These are phyloP conservation scores for Mycena latifolia DNA, from an alignment of 768 basidiomycete genomes.

Conservation along the genomic window DNA sequence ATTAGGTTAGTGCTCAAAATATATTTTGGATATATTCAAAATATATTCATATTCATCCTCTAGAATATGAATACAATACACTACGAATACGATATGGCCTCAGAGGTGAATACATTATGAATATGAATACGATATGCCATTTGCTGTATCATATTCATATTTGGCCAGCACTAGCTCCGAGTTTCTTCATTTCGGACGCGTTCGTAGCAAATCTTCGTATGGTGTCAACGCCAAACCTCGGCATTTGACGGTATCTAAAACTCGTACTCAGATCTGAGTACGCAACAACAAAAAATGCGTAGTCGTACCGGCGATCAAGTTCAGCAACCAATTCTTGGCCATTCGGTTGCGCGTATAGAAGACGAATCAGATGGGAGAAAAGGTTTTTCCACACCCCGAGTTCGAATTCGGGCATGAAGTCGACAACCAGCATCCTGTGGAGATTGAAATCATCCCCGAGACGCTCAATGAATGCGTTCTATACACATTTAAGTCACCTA, in stretches of 20 bases:
- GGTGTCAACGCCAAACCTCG: conserved; percentile 34
- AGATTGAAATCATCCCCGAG: conserved; percentile 41
- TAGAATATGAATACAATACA: too few species aligned
- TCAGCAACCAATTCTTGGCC: background rate
- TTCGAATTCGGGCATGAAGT: conserved; percentile 55
- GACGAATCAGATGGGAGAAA: conserved; percentile 48
- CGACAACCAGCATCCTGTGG: conserved; percentile 44
- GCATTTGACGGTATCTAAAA: conserved; percentile 36
- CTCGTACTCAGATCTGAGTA: too few species aligned
- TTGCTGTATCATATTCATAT: too few species aligned
- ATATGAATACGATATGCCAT: too few species aligned
- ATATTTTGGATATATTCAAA: too few species aligned
- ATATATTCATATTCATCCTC: too few species aligned
- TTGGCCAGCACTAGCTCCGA: too few species aligned
- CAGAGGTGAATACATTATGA: too few species aligned
- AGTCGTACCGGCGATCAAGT: conserved; percentile 41
- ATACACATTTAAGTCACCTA: background rate
- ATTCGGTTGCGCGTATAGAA: conserved; percentile 40
- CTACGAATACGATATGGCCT: too few species aligned
- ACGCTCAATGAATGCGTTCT: conserved; percentile 52
- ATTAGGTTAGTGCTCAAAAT: too few species aligned
- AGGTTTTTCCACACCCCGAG: conserved; percentile 52
- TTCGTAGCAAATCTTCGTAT: conserved; percentile 44
- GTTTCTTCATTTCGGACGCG: conserved; percentile 42
- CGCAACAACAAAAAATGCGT: background rate